Conservation (phyloP, 2,329 filamentous ascomycete genomes). For the Pezicula rhizophila region DNA sequence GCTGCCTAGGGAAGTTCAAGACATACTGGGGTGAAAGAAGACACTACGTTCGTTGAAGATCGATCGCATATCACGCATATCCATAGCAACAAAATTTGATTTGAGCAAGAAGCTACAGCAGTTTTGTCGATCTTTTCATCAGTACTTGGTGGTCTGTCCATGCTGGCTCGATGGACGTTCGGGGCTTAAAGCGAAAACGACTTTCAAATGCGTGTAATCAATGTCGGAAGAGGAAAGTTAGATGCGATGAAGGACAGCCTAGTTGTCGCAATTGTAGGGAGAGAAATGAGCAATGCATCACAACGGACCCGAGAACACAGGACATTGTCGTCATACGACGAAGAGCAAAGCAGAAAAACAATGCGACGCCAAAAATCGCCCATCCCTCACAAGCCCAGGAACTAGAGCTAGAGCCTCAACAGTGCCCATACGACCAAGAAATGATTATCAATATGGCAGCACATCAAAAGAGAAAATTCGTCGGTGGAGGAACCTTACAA, state of each 20-base stretch:
- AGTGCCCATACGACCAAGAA: background rate
- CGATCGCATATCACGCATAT: too few species aligned
- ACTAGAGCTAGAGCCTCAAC: background rate
- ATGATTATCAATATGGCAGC: background rate
- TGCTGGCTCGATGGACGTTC: background rate
- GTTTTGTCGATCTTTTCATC: too few species aligned
- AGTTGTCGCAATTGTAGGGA: background rate
- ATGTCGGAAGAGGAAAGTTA: background rate
- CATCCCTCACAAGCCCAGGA: background rate
- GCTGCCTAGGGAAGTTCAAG: background rate
- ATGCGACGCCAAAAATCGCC: background rate
- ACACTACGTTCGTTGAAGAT: too few species aligned
- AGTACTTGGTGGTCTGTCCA: too few species aligned
- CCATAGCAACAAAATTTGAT: too few species aligned
- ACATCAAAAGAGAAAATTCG: background rate
- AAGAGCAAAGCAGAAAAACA: background rate
- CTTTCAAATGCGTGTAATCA: background rate
- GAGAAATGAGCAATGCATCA: background rate
- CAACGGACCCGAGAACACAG: background rate
- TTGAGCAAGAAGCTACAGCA: too few species aligned
- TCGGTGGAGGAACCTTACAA: background rate
- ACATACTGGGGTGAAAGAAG: too few species aligned
- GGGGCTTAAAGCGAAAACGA: background rate
- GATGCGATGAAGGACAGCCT: background rate
- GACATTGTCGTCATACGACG: background rate